phyloP scores from a whole-genome alignment of 345 rosid species.

The Eucalyptus tenuipes region DNA sequence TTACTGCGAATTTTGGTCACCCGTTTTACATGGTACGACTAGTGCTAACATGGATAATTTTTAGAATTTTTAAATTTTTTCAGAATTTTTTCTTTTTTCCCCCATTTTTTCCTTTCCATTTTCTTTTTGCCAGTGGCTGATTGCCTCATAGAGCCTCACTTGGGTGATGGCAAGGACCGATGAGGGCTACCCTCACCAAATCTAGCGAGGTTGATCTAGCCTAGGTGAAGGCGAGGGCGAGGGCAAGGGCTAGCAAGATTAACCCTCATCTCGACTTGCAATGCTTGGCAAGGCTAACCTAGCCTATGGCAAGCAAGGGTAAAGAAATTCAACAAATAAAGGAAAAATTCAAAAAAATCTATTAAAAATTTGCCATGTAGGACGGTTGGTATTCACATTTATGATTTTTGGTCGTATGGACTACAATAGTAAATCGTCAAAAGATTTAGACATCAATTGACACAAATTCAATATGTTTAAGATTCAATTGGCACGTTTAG shows the following conservation, averaged over 20 bases:
- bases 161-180: background rate
- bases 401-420: rapidly evolving
- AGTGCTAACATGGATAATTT: no score
- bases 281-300: background rate
- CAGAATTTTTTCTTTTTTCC: no score
- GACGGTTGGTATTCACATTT: background rate
- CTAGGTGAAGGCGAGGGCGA: no score
- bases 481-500: background rate
- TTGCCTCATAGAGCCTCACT: background rate
- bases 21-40: rapidly evolving
- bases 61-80: no score
- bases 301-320: background rate
- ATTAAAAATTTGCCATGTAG: no score
- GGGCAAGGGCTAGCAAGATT: no score
- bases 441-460: background rate
- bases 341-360: no score
- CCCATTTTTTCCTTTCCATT: rapidly evolving
- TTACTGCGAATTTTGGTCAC: rapidly evolving
- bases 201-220: background rate
- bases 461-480: background rate
- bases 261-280: no score
- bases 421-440: rapidly evolving
- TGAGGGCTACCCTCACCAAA: background rate
- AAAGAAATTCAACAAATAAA: no score
- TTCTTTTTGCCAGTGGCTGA: background rate